Percentiles rank a stretch among this genome's conserved stretches.
Conservation (phyloP, 352 stramenopile genomes). For the Pythium brassicae region DNA sequence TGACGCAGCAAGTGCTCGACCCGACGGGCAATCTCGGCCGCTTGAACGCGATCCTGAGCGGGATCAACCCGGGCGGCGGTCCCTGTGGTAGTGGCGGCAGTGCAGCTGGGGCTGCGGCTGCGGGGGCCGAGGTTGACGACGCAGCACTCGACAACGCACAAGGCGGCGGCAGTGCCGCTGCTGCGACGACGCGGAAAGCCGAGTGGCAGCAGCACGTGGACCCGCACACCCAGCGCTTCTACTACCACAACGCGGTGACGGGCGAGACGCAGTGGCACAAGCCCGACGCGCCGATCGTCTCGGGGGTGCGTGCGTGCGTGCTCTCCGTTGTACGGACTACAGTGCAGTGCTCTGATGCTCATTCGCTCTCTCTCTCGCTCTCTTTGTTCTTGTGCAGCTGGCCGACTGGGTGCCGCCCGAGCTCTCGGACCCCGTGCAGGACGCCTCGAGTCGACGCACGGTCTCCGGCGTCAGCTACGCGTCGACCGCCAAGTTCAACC, state of each 20-base stretch:
- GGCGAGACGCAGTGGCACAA: constrained; percentile 77
- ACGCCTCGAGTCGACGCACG: constrained; percentile 19
- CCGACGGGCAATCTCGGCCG: constrained; percentile 63
- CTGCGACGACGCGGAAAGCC: constrained; percentile 17
- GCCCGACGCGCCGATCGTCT: constrained; percentile 59
- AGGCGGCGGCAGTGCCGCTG: neutral
- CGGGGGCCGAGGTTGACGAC: neutral
- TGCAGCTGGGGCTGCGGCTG: too few relatives aligned
- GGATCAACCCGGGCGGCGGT: constrained; percentile 36
- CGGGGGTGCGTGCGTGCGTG: constrained; percentile 44
- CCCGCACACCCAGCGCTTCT: constrained; percentile 70
- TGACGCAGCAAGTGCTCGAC: constrained; percentile 64
- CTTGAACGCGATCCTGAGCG: constrained; percentile 67
- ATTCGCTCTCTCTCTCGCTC: neutral
- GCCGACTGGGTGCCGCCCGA: constrained; percentile 77
- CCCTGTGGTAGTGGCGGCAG: too few relatives aligned
- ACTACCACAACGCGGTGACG: constrained; percentile 82
- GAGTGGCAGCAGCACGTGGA: constrained; percentile 88
- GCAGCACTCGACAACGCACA: constrained; percentile 2
- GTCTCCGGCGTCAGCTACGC: constrained; percentile 69
- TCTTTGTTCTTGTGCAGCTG: constrained; percentile 28
- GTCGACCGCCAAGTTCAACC: constrained; percentile 73
- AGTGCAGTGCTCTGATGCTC: neutral
- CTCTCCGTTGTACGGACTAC: neutral
- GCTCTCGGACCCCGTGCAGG: constrained; percentile 18